Base-by-base conservation (phyloP, 148 eudicot species). In the Beta vulgaris region DNA sequence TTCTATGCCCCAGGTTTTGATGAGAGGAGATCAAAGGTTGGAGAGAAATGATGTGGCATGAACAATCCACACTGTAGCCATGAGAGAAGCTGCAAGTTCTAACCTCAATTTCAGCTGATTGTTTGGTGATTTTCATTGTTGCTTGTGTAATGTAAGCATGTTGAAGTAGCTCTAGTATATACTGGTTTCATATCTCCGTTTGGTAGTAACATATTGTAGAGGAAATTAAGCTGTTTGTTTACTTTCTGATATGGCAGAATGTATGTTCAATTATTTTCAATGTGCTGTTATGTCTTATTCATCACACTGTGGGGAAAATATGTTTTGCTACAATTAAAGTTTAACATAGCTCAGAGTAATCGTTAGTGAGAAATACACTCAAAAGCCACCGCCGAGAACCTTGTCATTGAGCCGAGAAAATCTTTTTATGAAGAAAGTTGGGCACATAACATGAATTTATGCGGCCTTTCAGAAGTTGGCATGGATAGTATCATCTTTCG, bases 91-190 rank as follows among this genome's bases (percentile, higher is more conserved):
- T 72, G 64, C 31, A 46, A 53, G 37, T 19, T 49, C 54, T 60
- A 19, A 19, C 51, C 44, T 32, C 68, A 57, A 9, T 19, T 58
- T 43, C 25, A 57, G 67, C 10, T 51, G 51, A 43, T 71, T 48
- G 72, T 46, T 4, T 29, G 43, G n/a, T 59, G 54, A 19, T 46
- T 23, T 49, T 32, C 28, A 35, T 42, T 9, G 46, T 39, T 6
- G 3, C 42, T 32, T 74, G 25, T 48, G 25, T 48, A 58, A 40
- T 72, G 62, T 65, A 66, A 71, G 32, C 43, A 36, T 37, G 26
- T 16, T 1, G 25, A 4, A 3, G 0, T 11, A 2, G 54, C 28
- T 16, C 21, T 2, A 59, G 16, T 72, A 2, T 26, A 8, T 25
- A 63, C 7, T 44, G 13, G 6, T 34, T 15, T 28, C 15, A 48